Evolutionary conservation across 805 yeast genomes (phyloP), one percentile per base, ranked within the genome.

Genomic region (Ogataea glucozyma): DNA sequence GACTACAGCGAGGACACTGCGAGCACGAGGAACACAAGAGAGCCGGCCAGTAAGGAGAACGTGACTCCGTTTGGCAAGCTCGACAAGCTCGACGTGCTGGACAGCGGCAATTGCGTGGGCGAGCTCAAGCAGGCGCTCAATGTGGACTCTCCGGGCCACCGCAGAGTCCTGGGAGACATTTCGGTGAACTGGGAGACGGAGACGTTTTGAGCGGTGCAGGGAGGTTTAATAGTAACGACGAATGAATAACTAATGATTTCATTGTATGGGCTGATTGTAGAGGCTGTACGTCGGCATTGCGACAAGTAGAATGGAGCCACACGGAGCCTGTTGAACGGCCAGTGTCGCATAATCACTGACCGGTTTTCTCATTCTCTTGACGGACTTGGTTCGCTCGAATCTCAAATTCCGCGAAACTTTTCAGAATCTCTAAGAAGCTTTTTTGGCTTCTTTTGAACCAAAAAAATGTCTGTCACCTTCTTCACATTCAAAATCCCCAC

Each of bases 1-100:
- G 48, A 56, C 47, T 34, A 66, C 53, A 51, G 46, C 56, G 52
- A 59, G 48, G 49, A 53, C n/a, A n/a, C n/a, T n/a, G n/a, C n/a
- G n/a, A n/a, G n/a, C n/a, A n/a, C n/a, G n/a, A n/a, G n/a, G 16
- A 31, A 22, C n/a, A 23, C 47, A 16, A 23, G 24, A 12, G 36
- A 21, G 26, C 32, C 30, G 7, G 26, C 24, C 11, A 17, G 26
- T 22, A 49, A 49, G 20, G 53, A 49, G 26, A 49, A 49, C 22
- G 6, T 40, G 22, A 24, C 31, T 24, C 49, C 49, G 0, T 17
- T 27, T 9, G 35, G 23, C 30, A 35, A 41, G 21, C 13, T 24
- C 23, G 31, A 23, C n/a, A 11, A 10, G 13, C 16, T n/a, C n/a
- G 40, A 18, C 11, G 40, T 8, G 18, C 9, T 8, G 22, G 26